These are phyloP conservation scores for Blumeriella jaapii DNA, from an alignment of 2,329 filamentous ascomycete species.

Conservation along the genomic window DNA sequence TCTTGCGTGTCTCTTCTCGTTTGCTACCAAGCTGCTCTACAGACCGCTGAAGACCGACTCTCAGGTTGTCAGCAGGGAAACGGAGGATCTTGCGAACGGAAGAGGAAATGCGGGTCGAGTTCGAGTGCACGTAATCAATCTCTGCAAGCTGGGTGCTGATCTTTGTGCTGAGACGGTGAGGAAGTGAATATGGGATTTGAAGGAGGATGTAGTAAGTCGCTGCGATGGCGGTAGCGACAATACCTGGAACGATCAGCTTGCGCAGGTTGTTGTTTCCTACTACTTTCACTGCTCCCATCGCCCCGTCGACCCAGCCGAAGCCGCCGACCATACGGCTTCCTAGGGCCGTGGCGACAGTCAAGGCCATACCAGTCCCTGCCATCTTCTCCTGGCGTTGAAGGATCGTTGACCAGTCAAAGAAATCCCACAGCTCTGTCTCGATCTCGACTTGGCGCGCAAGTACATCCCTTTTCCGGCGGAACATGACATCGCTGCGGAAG, in stretches of 20 bases:
- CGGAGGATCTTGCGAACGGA: conserved; percentile 84
- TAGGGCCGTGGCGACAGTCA: conserved; percentile 81
- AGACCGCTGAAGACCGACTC: conserved; percentile 69
- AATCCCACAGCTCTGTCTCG: conserved; percentile 81
- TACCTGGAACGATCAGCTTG: conserved; percentile 67
- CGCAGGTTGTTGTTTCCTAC: conserved; percentile 73
- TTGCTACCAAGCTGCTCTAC: conserved; percentile 72
- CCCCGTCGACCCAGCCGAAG: conserved; percentile 80
- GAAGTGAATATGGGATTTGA: conserved; percentile 81
- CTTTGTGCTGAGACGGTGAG: conserved; percentile 73
- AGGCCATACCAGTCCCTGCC: conserved; percentile 84
- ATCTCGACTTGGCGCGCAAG: conserved; percentile 78
- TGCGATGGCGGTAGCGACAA: conserved; percentile 62
- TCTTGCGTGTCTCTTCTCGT: conserved; percentile 73
- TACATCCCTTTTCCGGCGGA: conserved; percentile 69
- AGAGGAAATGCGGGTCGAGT: conserved; percentile 70
- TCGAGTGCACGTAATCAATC: conserved; percentile 87
- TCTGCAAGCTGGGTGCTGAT: conserved; percentile 68
- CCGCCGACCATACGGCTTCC: conserved; percentile 73
- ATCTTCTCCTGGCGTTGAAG: conserved; percentile 90
- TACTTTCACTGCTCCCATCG: conserved; percentile 67
- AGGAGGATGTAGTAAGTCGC: conserved; percentile 71
- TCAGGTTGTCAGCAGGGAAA: conserved; percentile 75
- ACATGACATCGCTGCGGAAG: conserved; percentile 92
- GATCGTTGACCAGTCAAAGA: conserved; percentile 75